Evolutionary conservation across 352 stramenopile genomes (phyloP).

Genomic region (Phytophthora hibernalis): DNA sequence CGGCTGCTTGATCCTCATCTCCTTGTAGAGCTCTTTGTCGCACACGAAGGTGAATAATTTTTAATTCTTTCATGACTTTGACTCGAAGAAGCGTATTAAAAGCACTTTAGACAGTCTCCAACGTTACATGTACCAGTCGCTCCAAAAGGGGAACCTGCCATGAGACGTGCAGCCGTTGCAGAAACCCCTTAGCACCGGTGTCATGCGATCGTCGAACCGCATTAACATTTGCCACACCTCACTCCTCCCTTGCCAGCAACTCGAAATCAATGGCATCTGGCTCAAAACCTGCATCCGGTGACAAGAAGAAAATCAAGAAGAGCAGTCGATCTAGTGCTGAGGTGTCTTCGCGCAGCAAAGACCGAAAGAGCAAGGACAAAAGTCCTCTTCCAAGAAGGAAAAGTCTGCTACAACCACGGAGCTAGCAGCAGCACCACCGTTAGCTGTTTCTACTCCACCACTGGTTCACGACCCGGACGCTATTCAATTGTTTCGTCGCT

Average conservation of each 20-base stretch:
- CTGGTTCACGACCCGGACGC: constrained; percentile 61
- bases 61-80: no score
- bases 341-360: constrained; percentile 25
- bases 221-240: constrained; percentile 3
- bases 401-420: not conserved
- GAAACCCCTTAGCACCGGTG: constrained; percentile 1
- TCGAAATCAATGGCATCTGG: constrained; percentile 20
- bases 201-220: not conserved
- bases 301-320: constrained; percentile 43
- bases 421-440: not conserved
- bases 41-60: no score
- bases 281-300: constrained; percentile 14
- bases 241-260: not conserved
- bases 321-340: constrained; percentile 21
- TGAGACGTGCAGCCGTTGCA: not conserved
- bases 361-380: constrained; percentile 53
- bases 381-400: constrained; percentile 21
- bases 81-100: no score
- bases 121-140: no score
- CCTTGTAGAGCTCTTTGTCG: no score
- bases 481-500: constrained; percentile 83
- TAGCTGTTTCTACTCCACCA: not conserved
- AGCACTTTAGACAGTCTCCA: no score
- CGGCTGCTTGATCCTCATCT: no score
- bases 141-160: not conserved